Conservation (phyloP, 202 grass and related monocot genomes). For the Cymbopogon flexuosus region DNA sequence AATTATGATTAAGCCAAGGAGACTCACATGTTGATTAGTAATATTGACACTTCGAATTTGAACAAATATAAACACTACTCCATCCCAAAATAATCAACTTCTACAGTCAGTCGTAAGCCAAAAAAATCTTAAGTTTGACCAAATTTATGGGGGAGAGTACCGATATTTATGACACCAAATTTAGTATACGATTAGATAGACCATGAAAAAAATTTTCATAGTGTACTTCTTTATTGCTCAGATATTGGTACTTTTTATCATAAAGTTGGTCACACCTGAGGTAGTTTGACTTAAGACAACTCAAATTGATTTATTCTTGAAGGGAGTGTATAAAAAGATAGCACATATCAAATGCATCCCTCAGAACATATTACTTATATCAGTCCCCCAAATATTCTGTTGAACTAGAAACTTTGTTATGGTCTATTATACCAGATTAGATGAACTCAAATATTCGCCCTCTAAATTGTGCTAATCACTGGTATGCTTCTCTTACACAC, state of each 20-base stretch:
- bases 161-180: not conserved
- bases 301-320: not conserved
- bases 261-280: not conserved
- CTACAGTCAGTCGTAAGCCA: not conserved
- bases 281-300: not conserved
- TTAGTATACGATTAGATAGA: not conserved
- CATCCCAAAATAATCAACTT: not conserved
- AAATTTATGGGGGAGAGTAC: not conserved
- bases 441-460: not conserved
- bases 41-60: not conserved
- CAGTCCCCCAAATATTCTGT: not conserved
- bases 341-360: not conserved
- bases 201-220: not conserved
- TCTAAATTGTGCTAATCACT: not conserved
- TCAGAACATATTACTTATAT: not conserved
- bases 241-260: not conserved
- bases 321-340: not conserved
- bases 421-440: not conserved
- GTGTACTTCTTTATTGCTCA: not conserved
- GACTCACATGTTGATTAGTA: constrained; percentile 19
- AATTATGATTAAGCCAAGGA: constrained; percentile 4
- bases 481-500: not conserved
- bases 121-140: not conserved
- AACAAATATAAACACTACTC: not conserved
- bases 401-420: not conserved